phyloP scores from a whole-genome alignment of 2,329 filamentous ascomycete genomes.

The Xylariomycetidae sp. region DNA sequence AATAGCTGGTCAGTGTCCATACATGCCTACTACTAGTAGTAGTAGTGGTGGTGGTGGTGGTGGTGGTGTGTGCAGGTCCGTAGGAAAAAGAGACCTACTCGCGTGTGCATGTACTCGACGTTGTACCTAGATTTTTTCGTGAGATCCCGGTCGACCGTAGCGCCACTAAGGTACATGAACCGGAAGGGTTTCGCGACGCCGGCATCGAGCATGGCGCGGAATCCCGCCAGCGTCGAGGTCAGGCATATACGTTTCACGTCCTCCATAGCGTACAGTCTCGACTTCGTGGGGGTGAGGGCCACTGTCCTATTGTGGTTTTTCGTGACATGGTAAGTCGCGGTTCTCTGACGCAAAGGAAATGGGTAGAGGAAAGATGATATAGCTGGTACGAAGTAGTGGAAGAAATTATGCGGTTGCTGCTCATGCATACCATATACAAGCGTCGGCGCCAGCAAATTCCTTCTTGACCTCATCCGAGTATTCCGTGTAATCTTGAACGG shows the following conservation, averaged over 20 bases:
- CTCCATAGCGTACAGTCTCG: constrained; percentile 11
- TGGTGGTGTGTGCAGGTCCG: no score
- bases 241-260: constrained; percentile 22
- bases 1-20: no score
- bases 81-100: no score
- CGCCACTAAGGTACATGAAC: constrained; percentile 39
- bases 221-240: constrained; percentile 16
- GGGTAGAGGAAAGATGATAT: neutral
- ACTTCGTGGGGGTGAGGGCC: constrained; percentile 21
- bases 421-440: constrained; percentile 29
- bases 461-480: constrained; percentile 35
- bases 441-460: constrained; percentile 35
- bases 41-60: no score
- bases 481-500: constrained; percentile 34
- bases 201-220: constrained; percentile 23
- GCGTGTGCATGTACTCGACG: constrained; percentile 37
- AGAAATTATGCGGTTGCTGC: no score
- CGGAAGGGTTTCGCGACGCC: constrained; percentile 24
- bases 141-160: constrained; percentile 38
- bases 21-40: no score
- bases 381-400: no score
- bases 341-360: no score
- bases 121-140: constrained; percentile 34
- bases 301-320: constrained; percentile 27
- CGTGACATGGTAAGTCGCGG: no score